These are phyloP conservation scores for Ploettnerulaceae sp. DNA, from an alignment of 2,329 filamentous ascomycete species.

Conservation along the genomic window DNA sequence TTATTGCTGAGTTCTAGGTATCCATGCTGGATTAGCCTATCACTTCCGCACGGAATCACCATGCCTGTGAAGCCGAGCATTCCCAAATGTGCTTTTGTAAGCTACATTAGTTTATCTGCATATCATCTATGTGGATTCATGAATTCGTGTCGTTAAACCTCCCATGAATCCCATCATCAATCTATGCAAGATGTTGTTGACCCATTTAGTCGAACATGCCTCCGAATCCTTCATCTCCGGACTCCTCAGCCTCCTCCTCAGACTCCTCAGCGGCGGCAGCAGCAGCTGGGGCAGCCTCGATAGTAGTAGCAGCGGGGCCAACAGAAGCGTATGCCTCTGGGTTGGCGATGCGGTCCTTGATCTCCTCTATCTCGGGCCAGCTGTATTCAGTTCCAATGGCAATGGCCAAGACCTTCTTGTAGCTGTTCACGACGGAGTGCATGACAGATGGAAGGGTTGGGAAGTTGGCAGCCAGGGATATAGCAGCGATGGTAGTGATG, in stretches of 20 bases:
- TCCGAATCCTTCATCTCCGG: constrained; percentile 62
- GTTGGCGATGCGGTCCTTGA: constrained; percentile 99
- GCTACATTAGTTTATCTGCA: constrained; percentile 29
- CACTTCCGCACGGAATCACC: constrained; percentile 7
- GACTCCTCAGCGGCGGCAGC: constrained; percentile 54
- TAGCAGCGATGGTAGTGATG: constrained; percentile 78
- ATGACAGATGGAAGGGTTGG: constrained; percentile 94
- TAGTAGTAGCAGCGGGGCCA: constrained; percentile 63
- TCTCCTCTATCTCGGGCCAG: constrained; percentile 93
- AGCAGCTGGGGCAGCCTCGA: constrained; percentile 45
- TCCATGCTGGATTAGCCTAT: constrained; percentile 11
- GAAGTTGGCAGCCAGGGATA: constrained; percentile 92
- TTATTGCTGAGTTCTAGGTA: constrained; percentile 5
- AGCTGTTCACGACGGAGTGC: constrained; percentile 93
- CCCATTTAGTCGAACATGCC: constrained; percentile 65
- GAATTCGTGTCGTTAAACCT: constrained; percentile 22
- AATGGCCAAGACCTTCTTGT: constrained; percentile 94
- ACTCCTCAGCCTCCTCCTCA: constrained; percentile 62
- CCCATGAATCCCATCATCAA: constrained; percentile 18
- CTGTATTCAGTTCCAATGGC: constrained; percentile 86
- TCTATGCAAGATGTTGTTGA: constrained; percentile 24
- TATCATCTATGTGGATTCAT: constrained; percentile 23
- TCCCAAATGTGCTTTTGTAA: constrained; percentile 19
- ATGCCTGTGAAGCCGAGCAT: constrained; percentile 7
- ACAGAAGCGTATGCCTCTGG: constrained; percentile 90